Evolutionary conservation across 1,139 yeast genomes (phyloP), one percentile per base, ranked within the genome.

Genomic region (Yamadazyma membranifaciens): DNA sequence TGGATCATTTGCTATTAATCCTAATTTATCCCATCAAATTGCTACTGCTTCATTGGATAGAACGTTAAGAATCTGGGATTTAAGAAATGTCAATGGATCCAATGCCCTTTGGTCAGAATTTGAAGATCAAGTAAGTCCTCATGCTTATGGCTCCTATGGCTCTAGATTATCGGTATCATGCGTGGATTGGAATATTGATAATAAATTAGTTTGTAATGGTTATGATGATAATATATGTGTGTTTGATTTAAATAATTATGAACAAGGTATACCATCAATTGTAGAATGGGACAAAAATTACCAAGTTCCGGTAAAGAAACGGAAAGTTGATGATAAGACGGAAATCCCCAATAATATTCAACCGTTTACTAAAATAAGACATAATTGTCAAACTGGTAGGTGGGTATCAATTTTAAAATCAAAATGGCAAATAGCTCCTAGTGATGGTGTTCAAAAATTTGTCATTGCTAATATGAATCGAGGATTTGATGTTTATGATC

Each of bases 391-490:
- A 60, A 85, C 96, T 0, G 98, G 98, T 0, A 69, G 96, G 47
- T 92, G 98, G 98, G 96, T 92, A 1, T 83, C 96, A 1, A 91
- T 92, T 38, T 67, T 92, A 42, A 88, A 89, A 54, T 81, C 96
- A 0, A 75, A 80, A 53, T 92, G 97, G 94, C 96, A 87, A 45
- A 52, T 59, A 2, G 58, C 67, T 13, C 95, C 95, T 0, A 66
- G 61, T 25, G 96, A 87, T 51, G 82, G 84, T 2, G 70, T 79
- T 26, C 87, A 88, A 48, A 89, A 91, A 51, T 88, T 91, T 60
- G 87, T 84, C 16, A 89, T 92, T 54, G 98, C 88, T 16, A 91
- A 91, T 57, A 92, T 92, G 98, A 87, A 84, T 50, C 73, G 95
- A 46, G 87, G 81, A 38, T 73, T 89, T 41, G 98, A 92, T 60